phyloP scores from a whole-genome alignment of 257 asterid genomes.

The Henckelia pumila region DNA sequence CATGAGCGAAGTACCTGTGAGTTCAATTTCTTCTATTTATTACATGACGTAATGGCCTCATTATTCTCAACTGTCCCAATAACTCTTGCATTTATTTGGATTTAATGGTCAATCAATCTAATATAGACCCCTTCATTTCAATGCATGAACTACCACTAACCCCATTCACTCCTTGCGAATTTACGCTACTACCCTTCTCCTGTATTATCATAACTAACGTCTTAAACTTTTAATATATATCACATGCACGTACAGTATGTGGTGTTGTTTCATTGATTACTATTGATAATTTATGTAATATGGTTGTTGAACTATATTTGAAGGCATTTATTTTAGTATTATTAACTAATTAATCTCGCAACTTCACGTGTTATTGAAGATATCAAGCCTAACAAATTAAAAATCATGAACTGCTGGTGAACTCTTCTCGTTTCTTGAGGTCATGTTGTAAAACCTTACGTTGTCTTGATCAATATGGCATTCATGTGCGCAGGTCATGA shows the following conservation, averaged over 20 bases:
- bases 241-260: conserved; percentile 26
- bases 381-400: background rate
- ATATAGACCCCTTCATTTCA: conserved; percentile 15
- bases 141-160: conserved; percentile 27
- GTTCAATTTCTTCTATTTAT: conserved; percentile 37
- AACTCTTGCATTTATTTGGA: conserved; percentile 48
- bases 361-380: background rate
- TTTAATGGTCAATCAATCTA: conserved; percentile 37
- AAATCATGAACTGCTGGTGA: too few species aligned
- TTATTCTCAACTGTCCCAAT: conserved; percentile 51
- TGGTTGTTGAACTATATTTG: conserved; percentile 33
- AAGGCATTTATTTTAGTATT: background rate
- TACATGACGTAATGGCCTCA: conserved; percentile 33
- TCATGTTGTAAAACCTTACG: too few species aligned
- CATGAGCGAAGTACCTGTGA: conserved; percentile 2
- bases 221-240: conserved; percentile 25
- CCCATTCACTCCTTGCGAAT: background rate
- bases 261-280: conserved; percentile 25
- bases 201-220: background rate
- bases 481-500: too few species aligned
- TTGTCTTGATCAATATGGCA: too few species aligned
- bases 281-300: conserved; percentile 19
- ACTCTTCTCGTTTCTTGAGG: too few species aligned
- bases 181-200: conserved; percentile 18
- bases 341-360: background rate